Conservation (phyloP, 208 protist genomes). For the Acanthamoeba triangularis region DNA sequence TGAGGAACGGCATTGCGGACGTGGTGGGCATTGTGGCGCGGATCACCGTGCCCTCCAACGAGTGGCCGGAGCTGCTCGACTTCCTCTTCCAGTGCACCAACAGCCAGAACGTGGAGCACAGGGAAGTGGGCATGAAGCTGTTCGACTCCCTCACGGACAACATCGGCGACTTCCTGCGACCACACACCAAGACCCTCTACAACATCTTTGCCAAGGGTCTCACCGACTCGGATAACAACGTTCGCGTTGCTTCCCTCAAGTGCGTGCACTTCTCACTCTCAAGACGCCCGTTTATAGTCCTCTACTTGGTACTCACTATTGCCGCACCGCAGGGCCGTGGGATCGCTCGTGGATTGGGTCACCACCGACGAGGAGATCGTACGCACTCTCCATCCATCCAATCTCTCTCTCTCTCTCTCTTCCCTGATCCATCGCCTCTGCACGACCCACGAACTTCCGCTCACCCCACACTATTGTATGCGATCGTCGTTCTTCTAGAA, state of each 20-base stretch:
- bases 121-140: slow-evolving; percentile 73
- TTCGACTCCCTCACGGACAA: slow-evolving; percentile 67
- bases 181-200: slow-evolving; percentile 59
- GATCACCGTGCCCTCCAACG: neutral
- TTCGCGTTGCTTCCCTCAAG: slow-evolving; percentile 70
- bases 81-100: slow-evolving; percentile 76
- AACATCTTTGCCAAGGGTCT: slow-evolving; percentile 69
- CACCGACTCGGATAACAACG: slow-evolving; percentile 4
- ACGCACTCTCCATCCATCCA: neutral
- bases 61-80: slow-evolving; percentile 67
- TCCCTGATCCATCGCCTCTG: neutral
- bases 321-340: neutral
- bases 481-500: neutral
- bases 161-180: slow-evolving; percentile 61
- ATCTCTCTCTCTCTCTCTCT: slow-evolving; percentile 3
- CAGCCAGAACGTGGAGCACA: slow-evolving; percentile 49
- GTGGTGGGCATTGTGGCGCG: slow-evolving; percentile 68
- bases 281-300: neutral
- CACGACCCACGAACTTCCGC: too few species aligned
- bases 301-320: neutral
- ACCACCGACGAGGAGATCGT: slow-evolving; percentile 63
- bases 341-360: slow-evolving; percentile 60
- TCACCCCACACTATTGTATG: neutral
- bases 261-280: neutral
- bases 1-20: slow-evolving; percentile 49